Evolutionary conservation across 2,329 filamentous ascomycete species (phyloP).

Genomic region (Furcasterigmium sp.): DNA sequence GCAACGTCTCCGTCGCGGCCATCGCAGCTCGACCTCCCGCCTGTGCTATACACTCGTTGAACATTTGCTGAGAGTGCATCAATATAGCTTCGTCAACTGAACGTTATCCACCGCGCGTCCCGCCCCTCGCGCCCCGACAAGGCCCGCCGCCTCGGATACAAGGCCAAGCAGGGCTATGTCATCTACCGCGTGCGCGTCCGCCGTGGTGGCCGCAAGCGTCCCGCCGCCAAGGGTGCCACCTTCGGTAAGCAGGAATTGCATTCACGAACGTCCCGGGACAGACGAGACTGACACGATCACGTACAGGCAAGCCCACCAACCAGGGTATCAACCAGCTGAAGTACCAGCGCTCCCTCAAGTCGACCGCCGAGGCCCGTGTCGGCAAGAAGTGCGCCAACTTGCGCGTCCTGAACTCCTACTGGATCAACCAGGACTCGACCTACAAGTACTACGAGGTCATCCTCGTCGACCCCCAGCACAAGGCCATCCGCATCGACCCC

Average conservation of each 20-base stretch:
- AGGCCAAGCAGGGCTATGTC: slow-evolving; percentile 99
- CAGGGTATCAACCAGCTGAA: slow-evolving; percentile 99
- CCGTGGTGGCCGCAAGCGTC: slow-evolving; percentile 97
- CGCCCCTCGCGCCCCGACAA: slow-evolving; percentile 98
- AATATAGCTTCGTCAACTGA: slow-evolving; percentile 99
- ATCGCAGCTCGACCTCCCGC: slow-evolving; percentile 25
- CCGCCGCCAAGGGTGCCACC: slow-evolving; percentile 94
- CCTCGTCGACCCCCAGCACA: slow-evolving; percentile 99
- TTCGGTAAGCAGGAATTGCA: slow-evolving; percentile 67
- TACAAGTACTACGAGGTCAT: slow-evolving; percentile 99
- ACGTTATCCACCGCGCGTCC: slow-evolving; percentile 98
- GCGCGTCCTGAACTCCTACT: slow-evolving; percentile 99
- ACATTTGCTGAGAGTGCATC: slow-evolving; percentile 99
- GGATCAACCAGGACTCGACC: slow-evolving; percentile 99
- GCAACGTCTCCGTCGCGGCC: background rate
- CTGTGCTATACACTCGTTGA: slow-evolving; percentile 99
- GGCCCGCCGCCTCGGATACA: slow-evolving; percentile 99
- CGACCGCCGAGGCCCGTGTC: slow-evolving; percentile 99
- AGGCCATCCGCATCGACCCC: slow-evolving; percentile 97
- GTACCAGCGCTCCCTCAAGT: slow-evolving; percentile 98
- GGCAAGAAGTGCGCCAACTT: slow-evolving; percentile 98
- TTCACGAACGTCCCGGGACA: background rate
- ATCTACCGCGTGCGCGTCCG: slow-evolving; percentile 99
- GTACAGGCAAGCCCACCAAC: slow-evolving; percentile 98
- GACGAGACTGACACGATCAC: slow-evolving; percentile 14